Percentiles rank a stretch among this genome's conserved stretches.
Conservation (phyloP, 306 rosid species). For the Cajanus cajan region DNA sequence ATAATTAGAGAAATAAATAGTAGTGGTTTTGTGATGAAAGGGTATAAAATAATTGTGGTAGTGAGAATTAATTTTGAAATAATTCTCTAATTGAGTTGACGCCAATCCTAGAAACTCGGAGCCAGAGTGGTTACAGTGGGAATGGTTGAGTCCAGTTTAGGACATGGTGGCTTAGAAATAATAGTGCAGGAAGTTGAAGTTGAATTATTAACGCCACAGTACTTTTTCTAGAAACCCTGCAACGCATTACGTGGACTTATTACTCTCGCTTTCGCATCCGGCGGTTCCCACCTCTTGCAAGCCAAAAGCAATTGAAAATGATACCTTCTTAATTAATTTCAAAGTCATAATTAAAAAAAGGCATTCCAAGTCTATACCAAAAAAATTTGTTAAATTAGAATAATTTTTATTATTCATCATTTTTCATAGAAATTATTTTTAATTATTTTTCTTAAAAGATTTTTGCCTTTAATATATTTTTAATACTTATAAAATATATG, state of each 20-base stretch:
- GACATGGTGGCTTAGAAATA: slow-evolving; percentile 21
- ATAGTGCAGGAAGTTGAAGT: too few relatives aligned
- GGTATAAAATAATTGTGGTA: slow-evolving; percentile 1
- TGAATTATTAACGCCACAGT: neutral
- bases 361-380: neutral
- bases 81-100: slow-evolving; percentile 18
- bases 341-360: neutral
- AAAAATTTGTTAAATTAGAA: neutral
- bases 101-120: slow-evolving; percentile 26
- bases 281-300: slow-evolving; percentile 28
- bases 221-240: slow-evolving; percentile 21
- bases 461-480: too few relatives aligned
- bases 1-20: slow-evolving; percentile 28
- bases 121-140: slow-evolving; percentile 18
- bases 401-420: too few relatives aligned
- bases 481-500: too few relatives aligned
- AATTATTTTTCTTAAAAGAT: too few relatives aligned
- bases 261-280: neutral
- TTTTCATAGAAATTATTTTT: too few relatives aligned
- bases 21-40: slow-evolving; percentile 4
- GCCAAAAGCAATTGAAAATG: neutral
- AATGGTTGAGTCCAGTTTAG: slow-evolving; percentile 28
- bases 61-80: slow-evolving; percentile 11
- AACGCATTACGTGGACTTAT: slow-evolving; percentile 5
- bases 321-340: slow-evolving; percentile 24